Conservation (phyloP, 2,329 filamentous ascomycete species). For the Talaromyces atroroseus region DNA sequence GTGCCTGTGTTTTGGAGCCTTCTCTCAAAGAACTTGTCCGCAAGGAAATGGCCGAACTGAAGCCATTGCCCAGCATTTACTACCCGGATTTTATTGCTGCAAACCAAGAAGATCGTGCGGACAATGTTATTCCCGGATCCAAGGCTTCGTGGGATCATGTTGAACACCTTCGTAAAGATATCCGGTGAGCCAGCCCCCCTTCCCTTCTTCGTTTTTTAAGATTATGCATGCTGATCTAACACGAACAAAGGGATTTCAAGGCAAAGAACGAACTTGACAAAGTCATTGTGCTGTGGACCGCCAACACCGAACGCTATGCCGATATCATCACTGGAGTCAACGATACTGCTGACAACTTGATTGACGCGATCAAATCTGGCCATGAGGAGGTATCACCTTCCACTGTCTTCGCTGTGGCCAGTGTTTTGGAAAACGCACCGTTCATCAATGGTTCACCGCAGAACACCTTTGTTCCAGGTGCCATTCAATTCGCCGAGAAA, state of each 20-base stretch:
- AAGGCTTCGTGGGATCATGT: slow-evolving; percentile 86
- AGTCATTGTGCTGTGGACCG: slow-evolving; percentile 96
- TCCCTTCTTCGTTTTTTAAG: not conserved
- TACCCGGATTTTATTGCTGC: slow-evolving; percentile 99
- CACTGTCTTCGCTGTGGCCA: slow-evolving; percentile 91
- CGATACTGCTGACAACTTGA: slow-evolving; percentile 90
- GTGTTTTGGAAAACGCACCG: slow-evolving; percentile 78
- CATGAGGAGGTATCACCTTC: slow-evolving; percentile 92
- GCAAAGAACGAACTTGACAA: slow-evolving; percentile 77
- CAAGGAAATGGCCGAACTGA: slow-evolving; percentile 88
- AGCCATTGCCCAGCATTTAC: slow-evolving; percentile 90
- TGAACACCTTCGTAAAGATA: slow-evolving; percentile 87
- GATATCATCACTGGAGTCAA: slow-evolving; percentile 85
- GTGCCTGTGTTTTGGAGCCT: slow-evolving; percentile 92
- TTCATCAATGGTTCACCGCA: slow-evolving; percentile 99
- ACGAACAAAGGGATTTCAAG: slow-evolving; percentile 72
- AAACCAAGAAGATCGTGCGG: slow-evolving; percentile 94
- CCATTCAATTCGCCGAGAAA: slow-evolving; percentile 79
- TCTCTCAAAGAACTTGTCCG: slow-evolving; percentile 80
- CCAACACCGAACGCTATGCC: slow-evolving; percentile 96
- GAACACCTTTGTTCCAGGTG: slow-evolving; percentile 96
- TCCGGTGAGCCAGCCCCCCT: slow-evolving; percentile 53
- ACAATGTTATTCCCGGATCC: slow-evolving; percentile 77
- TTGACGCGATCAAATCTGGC: slow-evolving; percentile 78
- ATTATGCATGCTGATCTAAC: slow-evolving; percentile 1